Evolutionary conservation across 306 rosid species (phyloP).

Genomic region (Delonix regia): DNA sequence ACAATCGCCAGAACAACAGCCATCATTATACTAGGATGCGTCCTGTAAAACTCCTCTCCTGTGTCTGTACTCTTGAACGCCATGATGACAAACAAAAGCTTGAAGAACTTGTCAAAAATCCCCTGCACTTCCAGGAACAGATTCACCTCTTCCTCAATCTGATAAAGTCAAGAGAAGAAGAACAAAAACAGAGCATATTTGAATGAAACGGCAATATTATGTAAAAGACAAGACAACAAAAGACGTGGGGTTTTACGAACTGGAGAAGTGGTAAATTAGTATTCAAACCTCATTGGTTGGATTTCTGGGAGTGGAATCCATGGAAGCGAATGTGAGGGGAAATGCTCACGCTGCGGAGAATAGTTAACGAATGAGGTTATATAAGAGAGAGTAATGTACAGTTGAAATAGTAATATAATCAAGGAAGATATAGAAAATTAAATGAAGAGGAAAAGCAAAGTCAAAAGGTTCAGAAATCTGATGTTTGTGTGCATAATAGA

Average conservation of each 20-base stretch:
- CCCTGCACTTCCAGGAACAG: background rate
- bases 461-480: too few relatives aligned
- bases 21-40: background rate
- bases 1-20: background rate
- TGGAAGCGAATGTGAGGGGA: background rate
- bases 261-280: background rate
- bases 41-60: background rate
- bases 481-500: too few relatives aligned
- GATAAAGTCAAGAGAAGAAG: background rate
- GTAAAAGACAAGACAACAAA: background rate
- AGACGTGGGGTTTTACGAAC: background rate
- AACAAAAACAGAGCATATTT: background rate
- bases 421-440: too few relatives aligned
- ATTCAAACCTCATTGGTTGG: background rate
- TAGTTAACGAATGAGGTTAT: too few relatives aligned
- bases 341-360: too few relatives aligned
- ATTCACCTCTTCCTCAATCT: conserved; percentile 4
- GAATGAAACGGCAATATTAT: background rate
- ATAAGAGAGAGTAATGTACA: too few relatives aligned
- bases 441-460: too few relatives aligned
- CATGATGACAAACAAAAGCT: background rate
- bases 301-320: background rate
- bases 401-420: too few relatives aligned
- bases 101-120: conserved; percentile 7
- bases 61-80: background rate